phyloP scores from a whole-genome alignment of 2,329 filamentous ascomycete genomes.

The Colletotrichum gloeosporioides region DNA sequence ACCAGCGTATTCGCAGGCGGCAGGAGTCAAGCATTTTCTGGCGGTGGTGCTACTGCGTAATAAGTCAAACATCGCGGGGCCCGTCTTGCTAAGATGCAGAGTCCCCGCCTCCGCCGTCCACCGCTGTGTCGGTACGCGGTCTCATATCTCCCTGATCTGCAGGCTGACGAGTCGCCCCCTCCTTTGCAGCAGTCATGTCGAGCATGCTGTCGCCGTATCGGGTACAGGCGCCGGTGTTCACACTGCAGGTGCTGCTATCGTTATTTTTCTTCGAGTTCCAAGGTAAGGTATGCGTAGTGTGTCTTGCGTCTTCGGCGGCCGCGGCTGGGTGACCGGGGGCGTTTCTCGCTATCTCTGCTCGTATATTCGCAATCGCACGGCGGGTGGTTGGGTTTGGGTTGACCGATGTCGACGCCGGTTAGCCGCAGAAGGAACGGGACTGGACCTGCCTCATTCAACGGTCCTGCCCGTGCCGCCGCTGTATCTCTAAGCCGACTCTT shows the following conservation, averaged over 20 bases:
- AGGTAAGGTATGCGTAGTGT: background rate
- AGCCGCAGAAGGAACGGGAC: background rate
- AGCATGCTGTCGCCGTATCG: conserved; percentile 4
- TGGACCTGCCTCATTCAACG: background rate
- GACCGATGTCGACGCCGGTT: background rate
- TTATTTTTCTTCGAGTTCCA: background rate
- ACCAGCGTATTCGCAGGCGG: background rate
- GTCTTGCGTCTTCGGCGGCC: background rate
- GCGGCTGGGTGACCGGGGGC: background rate
- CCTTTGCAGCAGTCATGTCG: conserved; percentile 1
- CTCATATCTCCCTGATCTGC: conserved; percentile 21
- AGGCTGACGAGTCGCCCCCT: conserved; percentile 16
- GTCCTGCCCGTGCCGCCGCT: background rate
- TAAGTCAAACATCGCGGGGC: background rate
- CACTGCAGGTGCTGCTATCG: background rate
- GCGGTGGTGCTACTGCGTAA: background rate
- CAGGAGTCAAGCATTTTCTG: background rate
- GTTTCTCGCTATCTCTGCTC: background rate
- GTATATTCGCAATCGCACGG: background rate
- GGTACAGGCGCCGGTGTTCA: background rate
- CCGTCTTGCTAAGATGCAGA: background rate
- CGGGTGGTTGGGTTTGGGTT: background rate
- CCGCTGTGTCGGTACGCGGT: background rate
- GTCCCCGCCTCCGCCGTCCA: background rate
- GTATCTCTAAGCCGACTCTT: background rate